phyloP scores from a whole-genome alignment of 768 basidiomycete species.

The Termitomyces sp. region DNA sequence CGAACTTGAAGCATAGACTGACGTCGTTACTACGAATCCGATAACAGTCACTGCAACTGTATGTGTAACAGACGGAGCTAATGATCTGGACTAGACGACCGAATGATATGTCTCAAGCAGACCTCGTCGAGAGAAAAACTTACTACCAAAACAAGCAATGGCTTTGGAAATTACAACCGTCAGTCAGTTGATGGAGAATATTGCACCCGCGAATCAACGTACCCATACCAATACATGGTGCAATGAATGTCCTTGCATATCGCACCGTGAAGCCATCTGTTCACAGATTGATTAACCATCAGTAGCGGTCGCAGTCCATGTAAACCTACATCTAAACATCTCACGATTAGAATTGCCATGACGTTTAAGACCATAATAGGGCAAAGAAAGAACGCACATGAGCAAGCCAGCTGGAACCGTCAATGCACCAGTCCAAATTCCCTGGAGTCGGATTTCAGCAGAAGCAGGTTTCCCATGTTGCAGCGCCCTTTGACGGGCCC shows the following conservation, averaged over 20 bases:
- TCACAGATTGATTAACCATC: not conserved
- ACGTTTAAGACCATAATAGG: not conserved
- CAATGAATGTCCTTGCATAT: conserved; percentile 27
- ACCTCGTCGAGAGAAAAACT: conserved; percentile 1
- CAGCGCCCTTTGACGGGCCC: conserved; percentile 23
- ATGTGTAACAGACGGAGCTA: conserved; percentile 28
- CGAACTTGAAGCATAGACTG: conserved; percentile 33
- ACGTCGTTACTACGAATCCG: conserved; percentile 29
- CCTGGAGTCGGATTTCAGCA: conserved; percentile 29
- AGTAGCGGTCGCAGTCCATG: not conserved
- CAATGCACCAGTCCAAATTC: conserved; percentile 33
- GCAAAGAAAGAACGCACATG: conserved; percentile 18
- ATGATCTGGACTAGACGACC: conserved; percentile 26
- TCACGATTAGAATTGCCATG: not conserved
- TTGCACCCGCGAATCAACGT: not conserved
- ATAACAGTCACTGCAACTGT: conserved; percentile 34
- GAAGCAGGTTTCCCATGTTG: conserved; percentile 19
- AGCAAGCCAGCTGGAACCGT: conserved; percentile 27
- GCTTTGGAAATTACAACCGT: conserved; percentile 13
- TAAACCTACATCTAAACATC: conserved; percentile 8
- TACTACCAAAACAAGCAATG: conserved; percentile 31
- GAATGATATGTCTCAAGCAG: not conserved
- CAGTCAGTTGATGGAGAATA: not conserved
- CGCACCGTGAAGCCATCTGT: conserved; percentile 30
- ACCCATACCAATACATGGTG: conserved; percentile 34